Conservation (phyloP, 2,329 filamentous ascomycete genomes). For the Aspergillus sp. region DNA sequence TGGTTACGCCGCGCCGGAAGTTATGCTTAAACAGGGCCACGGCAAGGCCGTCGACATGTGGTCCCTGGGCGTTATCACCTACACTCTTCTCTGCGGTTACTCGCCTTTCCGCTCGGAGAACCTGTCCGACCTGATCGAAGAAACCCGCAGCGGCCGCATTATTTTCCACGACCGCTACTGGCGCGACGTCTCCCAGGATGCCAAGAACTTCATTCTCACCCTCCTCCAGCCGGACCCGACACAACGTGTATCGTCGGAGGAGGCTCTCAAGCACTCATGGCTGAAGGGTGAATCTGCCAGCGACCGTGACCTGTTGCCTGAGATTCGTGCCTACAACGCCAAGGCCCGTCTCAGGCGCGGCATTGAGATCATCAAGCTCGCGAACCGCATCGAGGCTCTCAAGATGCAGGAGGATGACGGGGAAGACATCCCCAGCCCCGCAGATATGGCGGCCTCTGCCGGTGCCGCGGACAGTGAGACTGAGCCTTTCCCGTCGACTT, state of each 20-base stretch:
- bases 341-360: constrained; percentile 85
- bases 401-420: constrained; percentile 89
- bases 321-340: constrained; percentile 90
- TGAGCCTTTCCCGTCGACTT: constrained; percentile 20
- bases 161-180: constrained; percentile 98
- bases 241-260: constrained; percentile 69
- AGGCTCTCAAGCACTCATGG: constrained; percentile 78
- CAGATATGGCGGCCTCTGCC: constrained; percentile 56
- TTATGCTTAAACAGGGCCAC: constrained; percentile 96
- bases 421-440: constrained; percentile 55
- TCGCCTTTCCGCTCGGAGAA: constrained; percentile 96
- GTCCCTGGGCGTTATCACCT: constrained; percentile 97
- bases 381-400: constrained; percentile 90
- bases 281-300: constrained; percentile 84
- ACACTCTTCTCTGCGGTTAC: constrained; percentile 95
- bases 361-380: constrained; percentile 92
- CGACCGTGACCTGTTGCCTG: constrained; percentile 93
- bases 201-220: constrained; percentile 84
- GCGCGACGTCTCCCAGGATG: constrained; percentile 93
- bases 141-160: constrained; percentile 76
- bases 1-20: constrained; percentile 93
- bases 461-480: constrained; percentile 8
- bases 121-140: constrained; percentile 84
- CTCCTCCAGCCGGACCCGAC: constrained; percentile 74
- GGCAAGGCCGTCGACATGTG: constrained; percentile 99